These are phyloP conservation scores for Clarireedia hainanense DNA, from an alignment of 2,329 filamentous ascomycete genomes.

Conservation along the genomic window DNA sequence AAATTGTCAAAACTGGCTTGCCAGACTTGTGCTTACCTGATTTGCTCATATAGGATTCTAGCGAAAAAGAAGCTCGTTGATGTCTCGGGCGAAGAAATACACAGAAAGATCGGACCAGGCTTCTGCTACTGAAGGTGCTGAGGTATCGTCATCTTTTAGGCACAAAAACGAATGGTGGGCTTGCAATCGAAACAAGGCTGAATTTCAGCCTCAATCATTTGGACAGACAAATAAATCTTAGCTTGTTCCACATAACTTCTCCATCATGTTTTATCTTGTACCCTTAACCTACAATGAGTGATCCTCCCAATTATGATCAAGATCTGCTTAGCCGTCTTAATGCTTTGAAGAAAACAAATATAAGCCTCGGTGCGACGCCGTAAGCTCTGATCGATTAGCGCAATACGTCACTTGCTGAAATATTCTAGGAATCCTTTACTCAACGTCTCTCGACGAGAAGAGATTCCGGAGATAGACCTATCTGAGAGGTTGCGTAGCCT, in stretches of 20 bases:
- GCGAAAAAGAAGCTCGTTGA: not conserved
- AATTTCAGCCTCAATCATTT: constrained; percentile 1
- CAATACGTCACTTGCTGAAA: constrained; percentile 17
- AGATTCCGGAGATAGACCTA: constrained; percentile 23
- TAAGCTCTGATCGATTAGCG: constrained; percentile 7
- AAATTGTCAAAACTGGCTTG: not conserved
- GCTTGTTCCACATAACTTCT: not conserved
- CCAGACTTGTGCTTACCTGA: not conserved
- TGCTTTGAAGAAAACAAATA: constrained; percentile 27
- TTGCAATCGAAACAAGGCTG: constrained; percentile 14
- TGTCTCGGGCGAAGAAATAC: no score
- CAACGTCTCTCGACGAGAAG: constrained; percentile 5
- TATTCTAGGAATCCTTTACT: constrained; percentile 10
- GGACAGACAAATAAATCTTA: not conserved
- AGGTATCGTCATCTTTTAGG: no score
- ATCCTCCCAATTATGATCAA: constrained; percentile 24
- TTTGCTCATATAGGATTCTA: not conserved
- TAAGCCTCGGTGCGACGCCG: constrained; percentile 22
- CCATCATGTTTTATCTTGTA: not conserved
- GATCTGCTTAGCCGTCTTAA: constrained; percentile 27
- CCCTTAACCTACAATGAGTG: constrained; percentile 19
- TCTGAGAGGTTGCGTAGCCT: constrained; percentile 25
- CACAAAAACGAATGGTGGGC: no score
- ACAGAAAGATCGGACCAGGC: no score
- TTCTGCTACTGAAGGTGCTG: no score